Base-by-base conservation (phyloP, 148 eudicot genomes). In the Chenopodium quinoa region DNA sequence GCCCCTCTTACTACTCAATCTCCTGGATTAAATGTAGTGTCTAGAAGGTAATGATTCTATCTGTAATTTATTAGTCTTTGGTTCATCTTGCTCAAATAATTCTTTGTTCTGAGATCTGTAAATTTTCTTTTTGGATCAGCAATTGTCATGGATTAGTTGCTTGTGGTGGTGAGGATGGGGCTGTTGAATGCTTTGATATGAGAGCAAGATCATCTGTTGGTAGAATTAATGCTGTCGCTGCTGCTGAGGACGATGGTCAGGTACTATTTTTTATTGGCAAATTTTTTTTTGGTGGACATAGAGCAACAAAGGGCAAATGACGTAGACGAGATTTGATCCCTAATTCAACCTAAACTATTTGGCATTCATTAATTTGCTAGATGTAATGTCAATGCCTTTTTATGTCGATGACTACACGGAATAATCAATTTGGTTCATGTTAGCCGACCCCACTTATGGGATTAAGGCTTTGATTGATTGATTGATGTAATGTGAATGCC, bases 161-260 rank as follows among this genome's bases (percentile, higher is more conserved):
- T 83, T 88, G 94, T 86, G 99, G 99, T 80, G 99, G 99, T 46
- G 98, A 96, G 79, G 99, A 96, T 78, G 99, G 99, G 40, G 93
- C 94, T 74, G 91, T 96, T 48, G 99, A 96, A 90, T 96, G 98
- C 88, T 96, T 96, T 92, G 99, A 96, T 85, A 87, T 87, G 92
- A 91, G 99, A 85, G 80, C 79, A 17, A 89, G 89, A 86, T 92
- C 94, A 75, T 91, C 98, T 37, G 91, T 92, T 83, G 98, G 93
- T 83, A 88, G 97, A 87, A 87, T 96, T 58, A 88, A 92, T 88
- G 92, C 90, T 77, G 93, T 87, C 82, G 82, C 90, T 34, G 79
- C 90, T 73, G 87, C 88, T 83, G 91, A 89, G 70, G 97, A 89
- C 75, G 72, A 79, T 82, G 93, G 88, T 29, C 88, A 90, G 97